Percentiles rank a stretch among this genome's conserved stretches.
These are phyloP conservation scores for Saccharomycopsis amapae DNA, from an alignment of 805 yeast species.

Conservation along the genomic window DNA sequence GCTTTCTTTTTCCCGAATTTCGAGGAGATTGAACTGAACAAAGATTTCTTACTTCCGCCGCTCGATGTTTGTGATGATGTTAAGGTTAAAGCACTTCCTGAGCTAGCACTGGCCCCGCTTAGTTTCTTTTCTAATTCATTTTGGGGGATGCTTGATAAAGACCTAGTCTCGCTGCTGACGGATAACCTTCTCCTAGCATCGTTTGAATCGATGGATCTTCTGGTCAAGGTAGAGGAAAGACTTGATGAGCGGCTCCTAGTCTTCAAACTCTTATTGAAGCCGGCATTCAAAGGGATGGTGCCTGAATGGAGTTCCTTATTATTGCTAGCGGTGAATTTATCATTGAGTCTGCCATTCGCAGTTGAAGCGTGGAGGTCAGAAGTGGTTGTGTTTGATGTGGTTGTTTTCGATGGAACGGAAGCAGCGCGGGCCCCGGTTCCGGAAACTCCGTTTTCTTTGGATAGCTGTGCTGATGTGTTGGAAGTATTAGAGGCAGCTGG, in stretches of 20 bases:
- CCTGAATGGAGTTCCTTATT: too few species aligned
- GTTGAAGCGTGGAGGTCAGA: neutral
- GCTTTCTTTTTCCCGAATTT: conserved; percentile 24
- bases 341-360: too few species aligned
- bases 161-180: conserved; percentile 6
- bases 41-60: conserved; percentile 23
- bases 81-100: neutral
- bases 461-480: neutral
- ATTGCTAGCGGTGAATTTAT: too few species aligned
- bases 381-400: neutral
- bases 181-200: conserved; percentile 13
- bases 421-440: neutral
- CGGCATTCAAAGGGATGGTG: neutral
- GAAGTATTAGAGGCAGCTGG: neutral
- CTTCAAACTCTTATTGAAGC: conserved; percentile 4
- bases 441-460: neutral
- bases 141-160: conserved; percentile 1
- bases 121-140: conserved; percentile 2
- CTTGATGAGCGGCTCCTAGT: conserved; percentile 19
- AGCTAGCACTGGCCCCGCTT: neutral
- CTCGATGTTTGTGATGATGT: neutral
- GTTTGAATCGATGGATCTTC: conserved; percentile 11
- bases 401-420: neutral
- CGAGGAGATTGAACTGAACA: conserved; percentile 28
- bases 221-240: conserved; percentile 10